phyloP scores from a whole-genome alignment of 2,329 filamentous ascomycete genomes.

The Colletotrichum ledebouriae region DNA sequence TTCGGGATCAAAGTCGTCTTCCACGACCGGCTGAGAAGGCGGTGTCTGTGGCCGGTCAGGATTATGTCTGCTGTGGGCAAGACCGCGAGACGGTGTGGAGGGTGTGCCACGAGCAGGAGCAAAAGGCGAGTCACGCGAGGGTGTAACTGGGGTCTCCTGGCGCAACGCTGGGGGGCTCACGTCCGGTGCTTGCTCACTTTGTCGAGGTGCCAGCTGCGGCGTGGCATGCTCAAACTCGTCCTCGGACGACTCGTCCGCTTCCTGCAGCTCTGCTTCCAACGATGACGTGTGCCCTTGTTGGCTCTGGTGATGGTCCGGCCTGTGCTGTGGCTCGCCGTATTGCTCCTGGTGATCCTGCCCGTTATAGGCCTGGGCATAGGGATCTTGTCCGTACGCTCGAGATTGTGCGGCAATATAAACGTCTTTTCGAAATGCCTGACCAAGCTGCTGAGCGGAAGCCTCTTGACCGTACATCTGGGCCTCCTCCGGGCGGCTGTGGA shows the following conservation, averaged over 20 bases:
- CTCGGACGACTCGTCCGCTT: slow-evolving; percentile 12
- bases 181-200: slow-evolving; percentile 38
- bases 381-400: slow-evolving; percentile 14
- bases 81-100: slow-evolving; percentile 43
- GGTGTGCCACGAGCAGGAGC: slow-evolving; percentile 40
- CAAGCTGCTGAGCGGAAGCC: not conserved
- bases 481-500: slow-evolving; percentile 1
- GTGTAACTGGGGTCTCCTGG: slow-evolving; percentile 36
- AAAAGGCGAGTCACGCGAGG: slow-evolving; percentile 23
- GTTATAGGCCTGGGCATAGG: not conserved
- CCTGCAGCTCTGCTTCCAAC: slow-evolving; percentile 18
- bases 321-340: slow-evolving; percentile 7
- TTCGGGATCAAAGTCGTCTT: slow-evolving; percentile 41
- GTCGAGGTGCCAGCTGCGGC: slow-evolving; percentile 40
- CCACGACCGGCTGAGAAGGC: slow-evolving; percentile 16
- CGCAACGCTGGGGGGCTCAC: slow-evolving; percentile 43
- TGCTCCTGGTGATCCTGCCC: not conserved
- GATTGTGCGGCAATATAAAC: not conserved
- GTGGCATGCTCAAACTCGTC: slow-evolving; percentile 36
- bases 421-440: not conserved
- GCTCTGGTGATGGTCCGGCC: not conserved
- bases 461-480: slow-evolving; percentile 12
- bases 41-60: slow-evolving; percentile 45
- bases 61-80: slow-evolving; percentile 49
- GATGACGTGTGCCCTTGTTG: slow-evolving; percentile 4